Evolutionary conservation across 805 yeast genomes (phyloP).

Genomic region (Saccharomycopsis malanga): DNA sequence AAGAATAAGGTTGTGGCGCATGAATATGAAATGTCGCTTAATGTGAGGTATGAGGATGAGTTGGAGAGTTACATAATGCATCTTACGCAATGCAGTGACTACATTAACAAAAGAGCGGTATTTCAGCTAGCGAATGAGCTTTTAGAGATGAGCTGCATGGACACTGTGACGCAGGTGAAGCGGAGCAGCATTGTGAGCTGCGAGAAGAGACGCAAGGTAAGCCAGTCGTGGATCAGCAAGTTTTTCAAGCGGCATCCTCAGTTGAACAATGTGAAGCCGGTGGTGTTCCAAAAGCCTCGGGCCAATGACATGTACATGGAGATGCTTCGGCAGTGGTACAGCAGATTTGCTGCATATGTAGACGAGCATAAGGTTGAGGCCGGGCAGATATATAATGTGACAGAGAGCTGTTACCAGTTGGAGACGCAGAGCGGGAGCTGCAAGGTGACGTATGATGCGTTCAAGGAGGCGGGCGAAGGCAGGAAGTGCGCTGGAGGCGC

Average conservation of each 20-base stretch:
- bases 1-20: constrained; percentile 21
- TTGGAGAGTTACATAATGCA: constrained; percentile 11
- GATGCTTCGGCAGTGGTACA: constrained; percentile 13
- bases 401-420: constrained; percentile 6
- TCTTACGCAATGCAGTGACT: constrained; percentile 7
- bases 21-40: constrained; percentile 20
- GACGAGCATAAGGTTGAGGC: neutral
- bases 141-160: neutral
- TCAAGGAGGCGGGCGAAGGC: constrained; percentile 7
- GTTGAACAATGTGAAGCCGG: constrained; percentile 12
- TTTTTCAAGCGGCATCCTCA: constrained; percentile 20
- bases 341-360: constrained; percentile 1
- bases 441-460: constrained; percentile 7
- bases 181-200: neutral
- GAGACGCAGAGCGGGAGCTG: neutral
- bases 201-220: constrained; percentile 8
- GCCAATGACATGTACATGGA: constrained; percentile 8
- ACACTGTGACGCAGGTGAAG: neutral
- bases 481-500: neutral
- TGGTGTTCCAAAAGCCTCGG: constrained; percentile 19
- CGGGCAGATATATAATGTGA: constrained; percentile 11
- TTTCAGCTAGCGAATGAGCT: constrained; percentile 16
- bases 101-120: constrained; percentile 14
- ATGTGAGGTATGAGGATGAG: constrained; percentile 16
- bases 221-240: constrained; percentile 17